Conservation (phyloP, 2,329 filamentous ascomycete species). For the Onygenales sp. region DNA sequence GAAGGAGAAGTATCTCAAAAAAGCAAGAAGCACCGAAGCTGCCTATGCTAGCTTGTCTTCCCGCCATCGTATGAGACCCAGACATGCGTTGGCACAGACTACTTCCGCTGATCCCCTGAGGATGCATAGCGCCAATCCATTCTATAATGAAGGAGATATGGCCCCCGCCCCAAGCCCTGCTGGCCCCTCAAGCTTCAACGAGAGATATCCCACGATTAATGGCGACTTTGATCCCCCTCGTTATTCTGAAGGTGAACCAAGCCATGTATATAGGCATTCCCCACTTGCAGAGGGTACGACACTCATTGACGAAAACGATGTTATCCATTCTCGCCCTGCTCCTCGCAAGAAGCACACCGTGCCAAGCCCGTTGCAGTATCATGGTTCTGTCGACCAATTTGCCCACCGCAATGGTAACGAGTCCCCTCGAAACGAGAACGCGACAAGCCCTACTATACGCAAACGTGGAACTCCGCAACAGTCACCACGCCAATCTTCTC, state of each 20-base stretch:
- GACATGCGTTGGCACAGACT: neutral
- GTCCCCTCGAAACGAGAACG: neutral
- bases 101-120: neutral
- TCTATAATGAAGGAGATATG: neutral
- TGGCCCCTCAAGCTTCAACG: neutral
- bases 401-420: neutral
- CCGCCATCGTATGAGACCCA: neutral
- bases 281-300: neutral
- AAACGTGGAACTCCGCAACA: constrained; percentile 1
- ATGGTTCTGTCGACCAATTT: neutral
- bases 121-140: neutral
- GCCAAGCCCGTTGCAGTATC: neutral
- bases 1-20: neutral
- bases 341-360: neutral
- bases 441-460: neutral
- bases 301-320: neutral
- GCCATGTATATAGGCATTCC: neutral
- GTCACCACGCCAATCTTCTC: constrained; percentile 3
- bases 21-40: constrained; percentile 2
- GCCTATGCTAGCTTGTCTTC: neutral
- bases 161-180: neutral
- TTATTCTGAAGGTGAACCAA: neutral
- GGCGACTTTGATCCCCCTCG: neutral
- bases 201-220: neutral
- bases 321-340: neutral